A percentile compares a stretch with the other conserved stretches of the same genome.
Conservation (phyloP, 2,329 filamentous ascomycete species). For the Blastomyces parvus region DNA sequence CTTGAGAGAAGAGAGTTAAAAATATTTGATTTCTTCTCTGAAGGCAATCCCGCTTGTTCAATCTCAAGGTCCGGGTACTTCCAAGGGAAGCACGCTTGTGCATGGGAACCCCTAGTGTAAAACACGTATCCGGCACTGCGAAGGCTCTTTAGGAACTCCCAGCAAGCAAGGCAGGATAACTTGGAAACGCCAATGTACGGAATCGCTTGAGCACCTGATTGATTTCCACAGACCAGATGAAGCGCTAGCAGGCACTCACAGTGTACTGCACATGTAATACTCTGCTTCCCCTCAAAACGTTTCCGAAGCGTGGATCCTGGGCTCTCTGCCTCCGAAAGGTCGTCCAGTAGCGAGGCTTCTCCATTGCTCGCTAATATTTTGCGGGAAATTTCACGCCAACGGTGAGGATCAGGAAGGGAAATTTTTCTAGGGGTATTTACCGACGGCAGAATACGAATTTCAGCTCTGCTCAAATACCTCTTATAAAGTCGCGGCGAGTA, state of each 20-base stretch:
- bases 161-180: background rate
- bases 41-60: background rate
- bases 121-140: background rate
- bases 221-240: background rate
- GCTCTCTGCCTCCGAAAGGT: background rate
- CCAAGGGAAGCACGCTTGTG: background rate
- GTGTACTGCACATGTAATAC: background rate
- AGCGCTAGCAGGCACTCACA: background rate
- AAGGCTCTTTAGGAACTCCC: background rate
- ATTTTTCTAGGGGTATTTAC: background rate
- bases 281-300: background rate
- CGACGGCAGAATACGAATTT: background rate
- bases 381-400: background rate
- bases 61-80: background rate
- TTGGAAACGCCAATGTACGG: conserved; percentile 3
- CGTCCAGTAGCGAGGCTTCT: background rate
- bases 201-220: background rate
- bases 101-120: background rate
- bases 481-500: background rate
- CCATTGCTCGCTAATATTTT: background rate
- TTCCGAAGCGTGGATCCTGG: background rate
- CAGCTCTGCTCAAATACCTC: background rate
- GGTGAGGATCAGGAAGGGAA: background rate
- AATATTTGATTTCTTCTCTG: background rate
- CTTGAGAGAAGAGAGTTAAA: background rate